Base-by-base conservation (phyloP, 2,329 filamentous ascomycete genomes). In the Intubia oerlemansii region DNA sequence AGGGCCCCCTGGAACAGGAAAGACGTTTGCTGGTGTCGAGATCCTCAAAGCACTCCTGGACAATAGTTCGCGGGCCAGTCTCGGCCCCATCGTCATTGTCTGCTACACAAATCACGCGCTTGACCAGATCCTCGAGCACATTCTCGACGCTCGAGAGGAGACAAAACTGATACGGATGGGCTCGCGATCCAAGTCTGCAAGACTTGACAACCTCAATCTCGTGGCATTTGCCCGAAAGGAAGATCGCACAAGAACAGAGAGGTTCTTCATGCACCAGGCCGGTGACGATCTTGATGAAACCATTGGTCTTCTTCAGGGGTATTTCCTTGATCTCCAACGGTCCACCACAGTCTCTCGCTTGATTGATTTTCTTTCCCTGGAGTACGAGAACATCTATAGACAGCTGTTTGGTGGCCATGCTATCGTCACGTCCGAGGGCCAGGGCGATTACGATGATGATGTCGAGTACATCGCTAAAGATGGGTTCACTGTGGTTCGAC, bases 1-100 rank as follows among this genome's bases (percentile, higher is more conserved):
- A 47, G 74, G 74, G 0, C 73, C 73, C 0, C 73, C 73, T 0
- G 73, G 74, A 0, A 79, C 73, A 0, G 73, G 74, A 0, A 79
- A 79, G 41, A 62, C 55, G 4, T 76, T 60, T 36, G 54, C 60
- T 0, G 71, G 70, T 3, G 54, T 66, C 2, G 53, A 59, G 24
- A 42, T 77, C n/a, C 58, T 74, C 33, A 59, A 61, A 34, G 52
- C 57, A 0, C 41, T 73, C 5, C 40, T 73, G 4, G 41, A 42
- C 10, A 56, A 57, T 36, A 54, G 52, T 27, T 18, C 23, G 0
- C 35, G 38, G 7, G 49, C 52, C 1, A 30, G 43, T 0, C 37
- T 67, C 0, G 60, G 62, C 0, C 62, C 62, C 0, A 56, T 67
- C 4, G 11, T 47, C 3, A 32, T 40, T 9, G 44, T 61, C 10